A percentile compares a stretch with the other conserved stretches of the same genome.
These are phyloP conservation scores for Starmerella scarabaei DNA, from an alignment of 805 yeast species.

Conservation along the genomic window DNA sequence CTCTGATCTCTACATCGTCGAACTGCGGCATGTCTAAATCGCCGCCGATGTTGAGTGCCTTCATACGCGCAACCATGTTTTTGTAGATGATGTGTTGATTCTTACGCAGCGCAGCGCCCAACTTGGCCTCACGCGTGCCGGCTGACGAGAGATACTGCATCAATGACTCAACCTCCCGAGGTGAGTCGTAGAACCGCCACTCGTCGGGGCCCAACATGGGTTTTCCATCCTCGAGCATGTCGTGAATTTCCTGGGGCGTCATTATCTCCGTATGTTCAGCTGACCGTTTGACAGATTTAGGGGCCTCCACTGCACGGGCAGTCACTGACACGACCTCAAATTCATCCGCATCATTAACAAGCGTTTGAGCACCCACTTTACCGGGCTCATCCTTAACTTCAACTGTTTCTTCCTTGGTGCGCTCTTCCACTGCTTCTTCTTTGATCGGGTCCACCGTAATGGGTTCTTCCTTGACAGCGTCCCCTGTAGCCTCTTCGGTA, in stretches of 20 bases:
- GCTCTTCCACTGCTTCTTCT: not conserved
- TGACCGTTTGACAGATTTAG: not conserved
- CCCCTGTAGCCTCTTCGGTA: not conserved
- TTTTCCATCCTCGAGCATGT: conserved; percentile 8
- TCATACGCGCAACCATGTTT: not conserved
- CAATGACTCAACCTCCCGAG: conserved; percentile 14
- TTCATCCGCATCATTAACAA: no score
- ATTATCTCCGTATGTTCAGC: not conserved
- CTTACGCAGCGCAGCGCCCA: conserved; percentile 10
- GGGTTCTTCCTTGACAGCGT: not conserved
- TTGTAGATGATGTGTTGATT: not conserved
- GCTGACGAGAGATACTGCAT: conserved; percentile 2
- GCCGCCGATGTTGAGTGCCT: not conserved
- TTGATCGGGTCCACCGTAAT: not conserved
- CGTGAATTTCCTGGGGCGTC: conserved; percentile 12
- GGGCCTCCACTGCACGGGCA: not conserved
- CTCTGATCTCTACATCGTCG: not conserved
- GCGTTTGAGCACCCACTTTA: not conserved
- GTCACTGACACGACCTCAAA: no score
- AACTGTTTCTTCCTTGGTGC: not conserved
- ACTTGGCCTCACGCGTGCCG: conserved; percentile 18
- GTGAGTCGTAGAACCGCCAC: conserved; percentile 21
- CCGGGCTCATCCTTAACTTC: not conserved
- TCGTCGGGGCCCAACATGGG: conserved; percentile 11
- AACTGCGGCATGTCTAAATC: not conserved